Base-by-base conservation (phyloP, 495 filamentous ascomycete species). In the Hypoxylon lienhwacheense region DNA sequence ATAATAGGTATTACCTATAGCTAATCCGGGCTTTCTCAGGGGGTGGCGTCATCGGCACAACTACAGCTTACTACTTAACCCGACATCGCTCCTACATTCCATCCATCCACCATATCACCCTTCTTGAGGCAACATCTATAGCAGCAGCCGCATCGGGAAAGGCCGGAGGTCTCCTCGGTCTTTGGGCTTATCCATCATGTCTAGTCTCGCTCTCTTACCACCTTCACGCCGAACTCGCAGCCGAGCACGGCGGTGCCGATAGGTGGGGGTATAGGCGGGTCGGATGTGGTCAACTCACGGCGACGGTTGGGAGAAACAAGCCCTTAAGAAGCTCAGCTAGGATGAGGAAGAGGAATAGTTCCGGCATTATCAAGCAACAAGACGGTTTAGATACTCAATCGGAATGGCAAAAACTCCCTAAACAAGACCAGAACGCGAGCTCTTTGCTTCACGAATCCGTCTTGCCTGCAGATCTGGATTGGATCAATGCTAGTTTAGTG, bases 141-240 rank as follows among this genome's bases (percentile, higher is more conserved):
- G 93, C 93, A 11, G 86, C 91, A 7, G 92, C 88, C 17, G 93
- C 93, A 31, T 96, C 90, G 17, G 93, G 93, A 5, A 98, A 98
- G 75, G 93, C 93, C 1, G 93, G 93, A 3, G 93, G 93, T 1
- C 79, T 98, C 8, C 75, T 98, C 12, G 93, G 85, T 1, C 77
- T 91, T 31, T 98, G 93, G 93, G 93, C 93, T 7, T 96, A 97
- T 63, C 93, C 93, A 1, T 78, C 69, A 55, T 87, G 80, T 61
- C 81, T 98, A 48, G 93, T 97, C 0, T 88, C 89, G 1, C 74
- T 98, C 44, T 93, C 88, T 54, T 98, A 88, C 73, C 77, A 79
- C 35, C 76, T 97, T 7, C 93, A 98, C 63, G 79, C 81, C 10
- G 82, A 96, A 50, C 76, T 98, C 5, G 88, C 95, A n/a, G 78